phyloP scores from a whole-genome alignment of 2,329 filamentous ascomycete species.

The Neophaeococcomyces mojaviensis region DNA sequence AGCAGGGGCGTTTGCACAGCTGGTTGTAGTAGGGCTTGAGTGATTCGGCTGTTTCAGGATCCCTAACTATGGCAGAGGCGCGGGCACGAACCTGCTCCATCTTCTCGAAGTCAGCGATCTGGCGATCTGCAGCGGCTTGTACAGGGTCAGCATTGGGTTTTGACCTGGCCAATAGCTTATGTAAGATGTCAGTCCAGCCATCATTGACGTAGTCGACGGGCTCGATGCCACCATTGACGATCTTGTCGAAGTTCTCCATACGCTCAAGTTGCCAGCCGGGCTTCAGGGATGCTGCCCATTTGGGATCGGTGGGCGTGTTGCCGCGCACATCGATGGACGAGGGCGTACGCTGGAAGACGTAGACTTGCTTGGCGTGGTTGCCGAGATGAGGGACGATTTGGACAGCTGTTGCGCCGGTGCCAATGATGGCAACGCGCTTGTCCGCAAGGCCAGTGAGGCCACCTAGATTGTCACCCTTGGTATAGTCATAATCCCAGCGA shows the following conservation, averaged over 20 bases:
- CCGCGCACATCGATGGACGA: conserved; percentile 28
- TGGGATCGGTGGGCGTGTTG: conserved; percentile 8
- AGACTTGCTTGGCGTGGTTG: conserved; percentile 23
- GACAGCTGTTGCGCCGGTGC: conserved; percentile 34
- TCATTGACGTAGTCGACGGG: conserved; percentile 25
- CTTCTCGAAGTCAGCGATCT: too few relatives aligned
- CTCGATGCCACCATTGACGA: conserved; percentile 13
- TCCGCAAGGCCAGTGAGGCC: conserved; percentile 34
- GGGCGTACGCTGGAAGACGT: conserved; percentile 29
- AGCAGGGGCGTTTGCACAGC: conserved; percentile 40
- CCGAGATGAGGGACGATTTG: conserved; percentile 32
- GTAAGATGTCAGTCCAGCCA: too few relatives aligned
- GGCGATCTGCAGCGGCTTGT: too few relatives aligned
- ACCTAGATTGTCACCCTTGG: conserved; percentile 32
- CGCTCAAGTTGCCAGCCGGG: conserved; percentile 27
- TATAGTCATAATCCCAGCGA: conserved; percentile 38
- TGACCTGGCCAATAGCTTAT: too few relatives aligned
- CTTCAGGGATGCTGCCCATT: not conserved
- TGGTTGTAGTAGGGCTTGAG: conserved; percentile 1
- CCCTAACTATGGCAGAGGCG: too few relatives aligned
- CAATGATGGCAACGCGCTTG: conserved; percentile 29
- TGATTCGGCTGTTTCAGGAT: not conserved
- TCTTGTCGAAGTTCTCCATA: conserved; percentile 25
- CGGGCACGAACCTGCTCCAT: too few relatives aligned
- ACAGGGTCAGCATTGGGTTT: too few relatives aligned